phyloP scores from a whole-genome alignment of 2,329 filamentous ascomycete genomes.

The Paramyrothecium sp. region DNA sequence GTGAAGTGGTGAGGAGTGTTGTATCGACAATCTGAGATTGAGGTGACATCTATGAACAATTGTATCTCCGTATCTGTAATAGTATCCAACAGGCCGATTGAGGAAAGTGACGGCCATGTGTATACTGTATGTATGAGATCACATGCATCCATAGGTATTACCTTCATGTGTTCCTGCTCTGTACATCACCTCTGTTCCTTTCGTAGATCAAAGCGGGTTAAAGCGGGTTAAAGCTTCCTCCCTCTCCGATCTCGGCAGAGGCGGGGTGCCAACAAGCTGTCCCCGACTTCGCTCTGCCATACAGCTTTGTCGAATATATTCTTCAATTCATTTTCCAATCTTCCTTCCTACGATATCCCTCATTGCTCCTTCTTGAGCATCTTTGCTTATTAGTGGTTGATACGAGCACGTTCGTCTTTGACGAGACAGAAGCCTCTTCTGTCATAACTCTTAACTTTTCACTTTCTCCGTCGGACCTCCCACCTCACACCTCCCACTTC shows the following conservation, averaged over 20 bases:
- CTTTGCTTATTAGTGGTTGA: not conserved
- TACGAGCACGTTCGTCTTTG: constrained; percentile 3
- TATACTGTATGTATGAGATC: constrained; percentile 4
- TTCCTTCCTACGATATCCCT: constrained; percentile 3
- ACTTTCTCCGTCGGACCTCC: constrained; percentile 4
- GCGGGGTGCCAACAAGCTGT: not conserved
- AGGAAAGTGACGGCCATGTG: constrained; percentile 8
- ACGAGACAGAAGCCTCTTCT: constrained; percentile 9
- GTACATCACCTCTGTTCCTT: constrained; percentile 5
- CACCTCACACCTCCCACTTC: constrained; percentile 10
- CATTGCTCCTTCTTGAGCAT: not conserved
- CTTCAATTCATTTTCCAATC: constrained; percentile 3
- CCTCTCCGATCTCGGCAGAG: constrained; percentile 13
- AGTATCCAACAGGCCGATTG: constrained; percentile 7
- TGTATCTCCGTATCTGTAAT: constrained; percentile 6
- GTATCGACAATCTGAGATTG: constrained; percentile 4
- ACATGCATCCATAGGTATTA: no score
- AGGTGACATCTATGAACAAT: constrained; percentile 8
- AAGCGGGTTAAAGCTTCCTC: constrained; percentile 8
- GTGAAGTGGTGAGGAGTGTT: no score
- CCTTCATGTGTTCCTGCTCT: constrained; percentile 5
- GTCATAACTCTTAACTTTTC: constrained; percentile 7
- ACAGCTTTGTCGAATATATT: constrained; percentile 1
- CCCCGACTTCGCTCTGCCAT: not conserved
- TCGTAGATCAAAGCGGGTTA: not conserved